phyloP scores from a whole-genome alignment of 192 early-diverging fungal genomes.

The Gigaspora rosea region DNA sequence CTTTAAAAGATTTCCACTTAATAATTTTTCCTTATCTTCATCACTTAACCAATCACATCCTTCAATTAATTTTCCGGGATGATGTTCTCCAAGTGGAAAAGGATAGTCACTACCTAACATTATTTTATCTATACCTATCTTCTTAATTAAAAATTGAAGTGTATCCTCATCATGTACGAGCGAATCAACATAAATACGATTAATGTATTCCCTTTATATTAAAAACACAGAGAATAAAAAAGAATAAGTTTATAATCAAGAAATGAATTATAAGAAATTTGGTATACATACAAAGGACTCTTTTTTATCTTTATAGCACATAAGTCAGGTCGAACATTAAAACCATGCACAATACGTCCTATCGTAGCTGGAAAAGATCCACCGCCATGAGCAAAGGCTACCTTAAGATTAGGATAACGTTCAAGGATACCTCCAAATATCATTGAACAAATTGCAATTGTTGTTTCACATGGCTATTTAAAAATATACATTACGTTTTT shows the following conservation, averaged over 20 bases:
- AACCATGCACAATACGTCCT: conserved; percentile 69
- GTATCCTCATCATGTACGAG: conserved; percentile 69
- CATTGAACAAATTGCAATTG: conserved; percentile 64
- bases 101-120: conserved; percentile 66
- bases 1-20: conserved; percentile 58
- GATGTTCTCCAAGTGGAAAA: conserved; percentile 58
- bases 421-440: conserved; percentile 70
- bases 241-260: neutral
- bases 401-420: conserved; percentile 59
- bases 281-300: conserved; percentile 46
- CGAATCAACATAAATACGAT: conserved; percentile 63
- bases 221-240: neutral
- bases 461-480: conserved; percentile 63
- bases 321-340: conserved; percentile 65
- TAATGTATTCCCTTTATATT: conserved; percentile 48
- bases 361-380: conserved; percentile 67
- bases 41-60: conserved; percentile 54
- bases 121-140: conserved; percentile 61
- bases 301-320: conserved; percentile 57
- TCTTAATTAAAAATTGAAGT: conserved; percentile 60
- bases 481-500: too few species aligned
- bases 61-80: conserved; percentile 63
- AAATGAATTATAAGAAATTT: neutral
- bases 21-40: conserved; percentile 61
- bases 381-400: conserved; percentile 69